Evolutionary conservation across 306 rosid species (phyloP).

Genomic region (Begonia fuchsioides): DNA sequence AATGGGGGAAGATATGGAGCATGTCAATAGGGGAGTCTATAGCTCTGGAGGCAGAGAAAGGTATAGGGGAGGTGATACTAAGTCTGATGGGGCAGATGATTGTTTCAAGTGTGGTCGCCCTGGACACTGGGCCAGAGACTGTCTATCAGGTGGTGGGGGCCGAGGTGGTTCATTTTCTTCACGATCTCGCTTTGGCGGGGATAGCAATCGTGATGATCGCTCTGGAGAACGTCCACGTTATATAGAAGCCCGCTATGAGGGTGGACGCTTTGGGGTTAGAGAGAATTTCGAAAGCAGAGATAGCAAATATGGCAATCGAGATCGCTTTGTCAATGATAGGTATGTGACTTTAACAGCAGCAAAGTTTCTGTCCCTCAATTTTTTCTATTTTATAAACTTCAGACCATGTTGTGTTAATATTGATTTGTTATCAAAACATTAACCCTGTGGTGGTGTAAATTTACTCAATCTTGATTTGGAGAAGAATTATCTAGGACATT

Average conservation of each 20-base stretch:
- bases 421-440: too few relatives aligned
- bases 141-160: constrained; percentile 21
- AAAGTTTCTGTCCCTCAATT: too few relatives aligned
- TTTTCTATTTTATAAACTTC: too few relatives aligned
- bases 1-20: constrained; percentile 72
- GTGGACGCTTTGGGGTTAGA: constrained; percentile 18
- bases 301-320: constrained; percentile 12
- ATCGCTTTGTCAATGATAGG: constrained; percentile 14
- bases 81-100: constrained; percentile 16
- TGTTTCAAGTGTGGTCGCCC: constrained; percentile 30
- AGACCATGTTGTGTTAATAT: too few relatives aligned
- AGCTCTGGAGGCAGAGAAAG: constrained; percentile 10
- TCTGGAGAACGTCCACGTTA: constrained; percentile 12
- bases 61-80: constrained; percentile 10
- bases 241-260: constrained; percentile 15
- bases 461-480: too few relatives aligned
- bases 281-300: constrained; percentile 14
- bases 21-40: constrained; percentile 13
- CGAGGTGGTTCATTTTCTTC: constrained; percentile 14
- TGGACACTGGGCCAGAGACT: constrained; percentile 31
- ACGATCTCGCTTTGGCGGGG: constrained; percentile 12
- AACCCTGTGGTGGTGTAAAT: too few relatives aligned
- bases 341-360: neutral
- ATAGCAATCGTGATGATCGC: constrained; percentile 19
- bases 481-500: too few relatives aligned